These are phyloP conservation scores for Cruciata laevipes DNA, from an alignment of 257 asterid species.

Conservation along the genomic window DNA sequence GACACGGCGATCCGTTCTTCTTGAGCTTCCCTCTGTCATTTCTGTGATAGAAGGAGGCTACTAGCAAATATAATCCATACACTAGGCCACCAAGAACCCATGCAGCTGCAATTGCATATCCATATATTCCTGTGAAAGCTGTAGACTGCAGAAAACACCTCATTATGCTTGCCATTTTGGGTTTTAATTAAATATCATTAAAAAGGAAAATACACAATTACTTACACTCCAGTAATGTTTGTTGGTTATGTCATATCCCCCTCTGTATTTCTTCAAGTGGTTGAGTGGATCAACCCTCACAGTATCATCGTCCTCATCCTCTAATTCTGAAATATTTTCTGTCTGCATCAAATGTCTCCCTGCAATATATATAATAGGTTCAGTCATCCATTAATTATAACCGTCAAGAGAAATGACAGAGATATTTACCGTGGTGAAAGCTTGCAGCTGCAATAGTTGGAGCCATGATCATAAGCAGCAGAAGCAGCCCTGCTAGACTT, in stretches of 20 bases:
- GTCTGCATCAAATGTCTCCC: conserved; percentile 38
- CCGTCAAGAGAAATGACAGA: background rate
- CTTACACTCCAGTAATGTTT: conserved; percentile 80
- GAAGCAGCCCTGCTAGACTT: conserved; percentile 8
- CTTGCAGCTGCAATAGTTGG: conserved; percentile 25
- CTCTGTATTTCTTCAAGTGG: conserved; percentile 60
- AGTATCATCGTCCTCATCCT: conserved; percentile 44
- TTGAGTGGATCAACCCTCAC: conserved; percentile 65
- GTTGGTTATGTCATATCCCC: conserved; percentile 73
- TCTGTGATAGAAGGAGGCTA: conserved; percentile 19
- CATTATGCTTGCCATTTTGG: too few species aligned
- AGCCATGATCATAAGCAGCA: conserved; percentile 18
- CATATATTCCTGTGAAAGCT: conserved; percentile 60
- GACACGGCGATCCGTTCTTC: conserved; percentile 40
- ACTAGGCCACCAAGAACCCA: conserved; percentile 66
- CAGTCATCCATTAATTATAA: background rate
- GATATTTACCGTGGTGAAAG: conserved; percentile 24
- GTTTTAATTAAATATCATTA: background rate
- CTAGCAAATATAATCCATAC: conserved; percentile 45
- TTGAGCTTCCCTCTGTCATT: conserved; percentile 24
- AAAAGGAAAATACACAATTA: too few species aligned
- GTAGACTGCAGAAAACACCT: conserved; percentile 51
- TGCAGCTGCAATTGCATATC: conserved; percentile 47
- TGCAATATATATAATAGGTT: conserved; percentile 21
- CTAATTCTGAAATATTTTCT: conserved; percentile 12